Base-by-base conservation (phyloP, 805 yeast genomes). In the Saccharomyces eubayanus region DNA sequence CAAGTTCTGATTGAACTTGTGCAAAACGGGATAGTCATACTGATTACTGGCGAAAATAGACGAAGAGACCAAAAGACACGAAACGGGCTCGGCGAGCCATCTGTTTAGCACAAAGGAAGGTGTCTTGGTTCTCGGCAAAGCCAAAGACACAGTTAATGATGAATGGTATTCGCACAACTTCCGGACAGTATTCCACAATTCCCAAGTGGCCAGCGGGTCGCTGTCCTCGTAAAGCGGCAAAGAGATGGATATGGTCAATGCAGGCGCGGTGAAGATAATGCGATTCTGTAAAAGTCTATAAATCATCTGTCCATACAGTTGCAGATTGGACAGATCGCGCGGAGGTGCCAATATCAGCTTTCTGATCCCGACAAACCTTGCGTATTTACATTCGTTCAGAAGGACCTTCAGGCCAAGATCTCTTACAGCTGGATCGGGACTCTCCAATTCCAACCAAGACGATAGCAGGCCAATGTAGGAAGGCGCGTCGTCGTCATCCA, bases 61-160 rank as follows among this genome's bases (percentile, higher is more conserved):
- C 2, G 81, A 75, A 0, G 87, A 79, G 3, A 85, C 62, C 46
- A 84, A 64, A 20, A 84, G 70, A 63, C 81, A 77, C 5, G 79
- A 73, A 1, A 85, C 77, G 0, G 89, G 89, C 65, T 85, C 91
- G 28, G 84, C 73, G 53, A 80, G 66, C 91, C 91, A 85, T 53
- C 89, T 70, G 27, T 78, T 74, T 2, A 81, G 61, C 2, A 83
- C 80, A 52, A 65, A 63, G 3, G 70, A 70, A 1, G 85, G 84
- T 0, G 80, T 76, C 50, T 73, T 73, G 40, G 74, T 74, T 53
- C 82, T 82, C 31, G 96, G 91, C 24, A 90, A 77, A 40, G 85
- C 94, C 36, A 87, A 72, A 4, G 89, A 87, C 52, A 89, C 82
- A n/a, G 88, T 82, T 51, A 85, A 68, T 24, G 80, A 76, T 1